Evolutionary conservation across 1,284 basidiomycete species (phyloP).

Genomic region (Cronartium ribicola): DNA sequence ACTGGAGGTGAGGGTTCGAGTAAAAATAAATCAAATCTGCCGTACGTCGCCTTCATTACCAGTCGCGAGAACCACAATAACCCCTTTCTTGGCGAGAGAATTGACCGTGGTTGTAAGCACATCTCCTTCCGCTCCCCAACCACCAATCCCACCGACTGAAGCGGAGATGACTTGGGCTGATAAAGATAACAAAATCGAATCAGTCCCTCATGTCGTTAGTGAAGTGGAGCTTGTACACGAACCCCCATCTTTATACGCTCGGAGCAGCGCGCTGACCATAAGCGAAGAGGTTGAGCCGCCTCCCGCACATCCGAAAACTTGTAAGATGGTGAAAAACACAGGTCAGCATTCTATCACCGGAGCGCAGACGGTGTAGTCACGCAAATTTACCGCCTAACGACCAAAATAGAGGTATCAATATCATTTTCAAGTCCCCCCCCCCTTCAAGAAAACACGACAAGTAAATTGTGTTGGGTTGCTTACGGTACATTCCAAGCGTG

Average conservation of each 20-base stretch:
- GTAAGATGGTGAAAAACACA: background rate
- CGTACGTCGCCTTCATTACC: conserved; percentile 40
- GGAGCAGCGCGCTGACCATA: conserved; percentile 19
- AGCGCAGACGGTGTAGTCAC: background rate
- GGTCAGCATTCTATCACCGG: background rate
- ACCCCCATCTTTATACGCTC: conserved; percentile 35
- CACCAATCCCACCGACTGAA: conserved; percentile 27
- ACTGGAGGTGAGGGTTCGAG: background rate
- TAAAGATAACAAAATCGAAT: background rate
- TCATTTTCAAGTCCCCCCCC: too few relatives aligned
- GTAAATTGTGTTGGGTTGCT: background rate
- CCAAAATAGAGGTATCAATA: too few relatives aligned
- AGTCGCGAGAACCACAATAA: conserved; percentile 20
- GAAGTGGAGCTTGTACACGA: background rate
- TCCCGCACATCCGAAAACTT: conserved; percentile 3
- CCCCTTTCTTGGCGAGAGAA: conserved; percentile 13
- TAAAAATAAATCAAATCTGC: background rate
- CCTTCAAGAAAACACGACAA: background rate
- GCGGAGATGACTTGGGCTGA: conserved; percentile 35
- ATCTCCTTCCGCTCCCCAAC: conserved; percentile 25
- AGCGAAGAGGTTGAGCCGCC: conserved; percentile 2
- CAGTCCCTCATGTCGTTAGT: background rate
- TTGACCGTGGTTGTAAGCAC: conserved; percentile 20
- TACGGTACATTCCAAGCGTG: conserved; percentile 39
- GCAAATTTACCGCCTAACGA: background rate